Evolutionary conservation across 208 protist genomes (phyloP).

Genomic region (Leishmania major): DNA sequence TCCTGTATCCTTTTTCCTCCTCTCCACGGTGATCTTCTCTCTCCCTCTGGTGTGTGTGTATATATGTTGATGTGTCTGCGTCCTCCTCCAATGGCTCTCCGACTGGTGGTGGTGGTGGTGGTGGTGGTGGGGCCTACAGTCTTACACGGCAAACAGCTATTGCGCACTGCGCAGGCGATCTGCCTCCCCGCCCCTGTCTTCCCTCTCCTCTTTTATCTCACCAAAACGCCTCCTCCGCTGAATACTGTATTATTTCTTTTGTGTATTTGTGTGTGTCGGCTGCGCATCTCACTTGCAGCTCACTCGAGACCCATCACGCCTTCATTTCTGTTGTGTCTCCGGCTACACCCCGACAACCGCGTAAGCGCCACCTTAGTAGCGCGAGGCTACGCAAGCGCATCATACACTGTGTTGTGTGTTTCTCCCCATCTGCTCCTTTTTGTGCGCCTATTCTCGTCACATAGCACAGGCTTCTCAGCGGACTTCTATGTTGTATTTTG

Average conservation of each 20-base stretch:
- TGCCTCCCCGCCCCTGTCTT: not conserved
- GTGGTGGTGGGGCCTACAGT: not conserved
- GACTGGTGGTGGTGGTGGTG: not conserved
- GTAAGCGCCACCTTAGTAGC: not conserved
- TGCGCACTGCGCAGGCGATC: not conserved
- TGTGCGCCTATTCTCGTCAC: not conserved
- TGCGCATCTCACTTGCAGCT: not conserved
- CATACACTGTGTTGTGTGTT: not conserved
- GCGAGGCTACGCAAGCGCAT: not conserved
- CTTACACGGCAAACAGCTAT: not conserved
- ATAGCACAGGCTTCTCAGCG: too few relatives aligned
- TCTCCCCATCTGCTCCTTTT: not conserved
- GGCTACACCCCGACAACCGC: not conserved
- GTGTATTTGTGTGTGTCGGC: not conserved
- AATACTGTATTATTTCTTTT: not conserved
- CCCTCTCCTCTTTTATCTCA: constrained; percentile 6
- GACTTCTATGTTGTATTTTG: not conserved
- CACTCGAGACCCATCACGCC: not conserved
- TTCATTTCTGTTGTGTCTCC: not conserved
- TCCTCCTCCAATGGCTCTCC: not conserved
- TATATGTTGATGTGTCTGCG: not conserved
- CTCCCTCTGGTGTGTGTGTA: not conserved
- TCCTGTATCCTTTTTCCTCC: not conserved
- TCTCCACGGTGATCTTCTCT: not conserved
- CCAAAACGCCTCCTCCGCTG: not conserved